Conservation (phyloP, 73 alveolate genomes). For the Symbiodinium natans region DNA sequence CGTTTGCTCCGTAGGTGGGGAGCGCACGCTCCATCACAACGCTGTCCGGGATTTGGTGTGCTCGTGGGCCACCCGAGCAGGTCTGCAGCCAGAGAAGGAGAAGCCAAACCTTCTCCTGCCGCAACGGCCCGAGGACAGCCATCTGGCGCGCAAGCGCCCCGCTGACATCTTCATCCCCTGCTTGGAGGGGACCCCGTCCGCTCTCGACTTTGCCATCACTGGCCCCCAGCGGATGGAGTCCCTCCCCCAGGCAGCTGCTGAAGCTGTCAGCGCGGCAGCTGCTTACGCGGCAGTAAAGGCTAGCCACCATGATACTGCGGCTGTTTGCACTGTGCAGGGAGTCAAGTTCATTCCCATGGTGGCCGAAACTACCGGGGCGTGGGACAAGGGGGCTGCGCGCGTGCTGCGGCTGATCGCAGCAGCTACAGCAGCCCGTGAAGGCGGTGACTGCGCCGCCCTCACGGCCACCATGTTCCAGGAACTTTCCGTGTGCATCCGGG, state of each 20-base stretch:
- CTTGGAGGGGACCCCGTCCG: neutral
- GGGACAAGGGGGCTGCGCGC: neutral
- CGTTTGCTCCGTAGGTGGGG: neutral
- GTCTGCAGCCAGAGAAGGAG: neutral
- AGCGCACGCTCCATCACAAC: constrained; percentile 23
- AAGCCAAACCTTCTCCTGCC: neutral
- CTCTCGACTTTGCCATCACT: neutral
- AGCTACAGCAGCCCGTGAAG: neutral
- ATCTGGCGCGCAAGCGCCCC: neutral
- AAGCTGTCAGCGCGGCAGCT: neutral
- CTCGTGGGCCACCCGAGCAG: neutral
- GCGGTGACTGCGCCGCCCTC: neutral
- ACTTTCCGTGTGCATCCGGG: neutral
- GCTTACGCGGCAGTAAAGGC: neutral
- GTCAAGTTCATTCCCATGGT: neutral
- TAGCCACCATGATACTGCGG: neutral
- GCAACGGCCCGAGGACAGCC: too few relatives aligned
- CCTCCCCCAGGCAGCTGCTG: neutral
- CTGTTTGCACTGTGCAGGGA: neutral
- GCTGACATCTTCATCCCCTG: neutral
- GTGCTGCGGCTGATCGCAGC: neutral
- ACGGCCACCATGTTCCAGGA: neutral
- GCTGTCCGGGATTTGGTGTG: neutral
- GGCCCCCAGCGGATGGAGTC: neutral
- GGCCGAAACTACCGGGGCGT: constrained; percentile 4